Percentiles rank a stretch among this genome's conserved stretches.
Evolutionary conservation across 805 yeast genomes (phyloP).

Genomic region (Jamesozyma hellenica): DNA sequence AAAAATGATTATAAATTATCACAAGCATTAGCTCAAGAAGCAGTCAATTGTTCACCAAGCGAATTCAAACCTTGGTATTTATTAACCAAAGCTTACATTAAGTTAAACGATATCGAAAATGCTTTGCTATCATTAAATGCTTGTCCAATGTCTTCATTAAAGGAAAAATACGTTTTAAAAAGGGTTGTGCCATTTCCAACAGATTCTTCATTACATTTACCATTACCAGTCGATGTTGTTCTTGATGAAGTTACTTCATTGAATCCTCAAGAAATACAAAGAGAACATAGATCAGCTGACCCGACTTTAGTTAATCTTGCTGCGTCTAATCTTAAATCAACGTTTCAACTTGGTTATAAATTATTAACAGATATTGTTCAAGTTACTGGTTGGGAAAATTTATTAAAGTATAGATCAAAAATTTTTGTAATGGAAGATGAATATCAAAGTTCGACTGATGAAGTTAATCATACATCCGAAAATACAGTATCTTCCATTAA

Average conservation of each 20-base stretch:
- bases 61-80: constrained; percentile 67
- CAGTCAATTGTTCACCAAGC: constrained; percentile 61
- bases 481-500: constrained; percentile 4
- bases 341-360: constrained; percentile 48
- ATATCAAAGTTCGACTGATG: constrained; percentile 30
- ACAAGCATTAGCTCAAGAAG: constrained; percentile 20
- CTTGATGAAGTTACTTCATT: constrained; percentile 58
- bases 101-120: constrained; percentile 55
- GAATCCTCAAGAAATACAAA: constrained; percentile 53
- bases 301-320: constrained; percentile 53
- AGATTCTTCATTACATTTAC: constrained; percentile 45
- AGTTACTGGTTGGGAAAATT: constrained; percentile 62
- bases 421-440: constrained; percentile 65
- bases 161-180: constrained; percentile 53
- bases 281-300: constrained; percentile 58
- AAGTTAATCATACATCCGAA: constrained; percentile 6
- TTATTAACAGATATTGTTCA: constrained; percentile 57
- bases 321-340: constrained; percentile 55
- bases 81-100: constrained; percentile 53
- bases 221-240: constrained; percentile 65
- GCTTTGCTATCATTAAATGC: constrained; percentile 66
- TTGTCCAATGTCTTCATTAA: constrained; percentile 66
- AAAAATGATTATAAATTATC: constrained; percentile 23
- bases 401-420: constrained; percentile 47
- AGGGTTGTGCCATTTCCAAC: constrained; percentile 42